phyloP scores from a whole-genome alignment of 768 basidiomycete genomes.

The Amanita subjunquillea region DNA sequence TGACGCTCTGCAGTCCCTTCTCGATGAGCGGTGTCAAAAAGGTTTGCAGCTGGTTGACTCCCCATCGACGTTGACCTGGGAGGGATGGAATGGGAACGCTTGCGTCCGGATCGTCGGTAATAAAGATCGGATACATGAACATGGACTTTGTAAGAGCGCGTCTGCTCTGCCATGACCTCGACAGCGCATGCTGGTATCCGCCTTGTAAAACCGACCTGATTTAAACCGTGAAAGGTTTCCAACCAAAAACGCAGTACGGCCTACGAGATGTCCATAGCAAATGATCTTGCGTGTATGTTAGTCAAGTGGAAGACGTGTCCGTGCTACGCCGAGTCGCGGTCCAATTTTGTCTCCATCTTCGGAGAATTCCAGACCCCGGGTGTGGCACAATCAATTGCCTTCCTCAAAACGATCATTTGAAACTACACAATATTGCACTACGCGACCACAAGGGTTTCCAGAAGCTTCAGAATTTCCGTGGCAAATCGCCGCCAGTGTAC shows the following conservation, averaged over 20 bases:
- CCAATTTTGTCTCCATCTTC: too few species aligned
- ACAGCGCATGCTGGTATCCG: constrained; percentile 86
- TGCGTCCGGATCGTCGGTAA: constrained; percentile 67
- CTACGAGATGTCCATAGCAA: constrained; percentile 22
- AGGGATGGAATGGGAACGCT: constrained; percentile 44
- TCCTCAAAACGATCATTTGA: too few species aligned
- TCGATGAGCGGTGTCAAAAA: constrained; percentile 82
- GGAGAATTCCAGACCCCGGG: too few species aligned
- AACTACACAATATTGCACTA: too few species aligned
- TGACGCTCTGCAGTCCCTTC: constrained; percentile 87
- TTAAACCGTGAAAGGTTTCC: background rate
- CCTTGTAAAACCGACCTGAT: constrained; percentile 74
- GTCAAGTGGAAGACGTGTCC: too few species aligned
- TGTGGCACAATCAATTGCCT: too few species aligned
- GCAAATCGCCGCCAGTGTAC: too few species aligned
- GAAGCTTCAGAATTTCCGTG: too few species aligned
- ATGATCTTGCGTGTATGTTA: background rate
- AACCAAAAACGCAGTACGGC: too few species aligned
- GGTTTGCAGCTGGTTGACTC: constrained; percentile 80
- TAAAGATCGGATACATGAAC: constrained; percentile 99
- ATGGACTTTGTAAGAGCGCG: constrained; percentile 78
- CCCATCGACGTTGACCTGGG: constrained; percentile 90
- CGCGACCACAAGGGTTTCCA: too few species aligned
- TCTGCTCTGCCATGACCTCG: constrained; percentile 80
- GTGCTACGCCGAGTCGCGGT: too few species aligned